A percentile compares a stretch with the other conserved stretches of the same genome.
phyloP scores from a whole-genome alignment of 2,329 filamentous ascomycete genomes.

The Graphilbum ipis-grandicollis region DNA sequence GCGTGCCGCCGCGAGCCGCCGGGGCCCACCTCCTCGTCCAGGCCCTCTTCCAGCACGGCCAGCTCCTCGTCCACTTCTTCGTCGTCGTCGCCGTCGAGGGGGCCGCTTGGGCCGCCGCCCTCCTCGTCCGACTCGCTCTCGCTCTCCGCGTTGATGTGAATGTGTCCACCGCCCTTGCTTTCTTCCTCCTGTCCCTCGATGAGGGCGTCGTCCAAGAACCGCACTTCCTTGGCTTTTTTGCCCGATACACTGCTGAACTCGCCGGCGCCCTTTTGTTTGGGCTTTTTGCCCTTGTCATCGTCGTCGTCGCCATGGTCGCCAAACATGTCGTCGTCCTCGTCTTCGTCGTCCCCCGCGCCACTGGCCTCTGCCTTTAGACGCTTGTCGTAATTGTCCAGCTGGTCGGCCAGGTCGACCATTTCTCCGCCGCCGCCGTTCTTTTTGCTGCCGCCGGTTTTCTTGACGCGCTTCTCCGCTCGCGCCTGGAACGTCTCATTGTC shows the following conservation, averaged over 20 bases:
- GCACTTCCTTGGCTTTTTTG: conserved; percentile 46
- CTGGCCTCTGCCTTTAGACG: conserved; percentile 18
- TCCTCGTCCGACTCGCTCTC: conserved; percentile 27
- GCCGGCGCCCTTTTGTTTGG: conserved; percentile 11
- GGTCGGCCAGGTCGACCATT: conserved; percentile 28
- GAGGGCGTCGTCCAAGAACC: conserved; percentile 37
- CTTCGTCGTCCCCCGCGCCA: conserved; percentile 9
- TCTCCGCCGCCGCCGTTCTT: background rate
- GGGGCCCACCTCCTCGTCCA: conserved; percentile 80
- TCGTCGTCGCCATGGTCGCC: conserved; percentile 41
- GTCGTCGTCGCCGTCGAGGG: conserved; percentile 35
- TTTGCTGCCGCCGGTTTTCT: background rate
- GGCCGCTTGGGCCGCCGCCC: too few relatives aligned
- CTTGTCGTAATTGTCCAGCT: conserved; percentile 36
- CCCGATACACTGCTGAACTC: conserved; percentile 9
- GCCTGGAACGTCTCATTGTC: conserved; percentile 76
- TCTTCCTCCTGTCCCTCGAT: conserved; percentile 66
- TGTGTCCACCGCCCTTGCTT: conserved; percentile 58
- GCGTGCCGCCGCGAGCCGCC: conserved; percentile 86
- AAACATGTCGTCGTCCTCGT: conserved; percentile 63
- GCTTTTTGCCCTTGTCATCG: conserved; percentile 30
- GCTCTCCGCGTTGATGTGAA: conserved; percentile 38
- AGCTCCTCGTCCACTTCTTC: conserved; percentile 57
- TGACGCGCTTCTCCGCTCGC: conserved; percentile 42
- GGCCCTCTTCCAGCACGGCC: conserved; percentile 54